Evolutionary conservation across 371 early-diverging fungal species (phyloP), one percentile per base, ranked within the genome.

Genomic region (Capniomyces stellatus): DNA sequence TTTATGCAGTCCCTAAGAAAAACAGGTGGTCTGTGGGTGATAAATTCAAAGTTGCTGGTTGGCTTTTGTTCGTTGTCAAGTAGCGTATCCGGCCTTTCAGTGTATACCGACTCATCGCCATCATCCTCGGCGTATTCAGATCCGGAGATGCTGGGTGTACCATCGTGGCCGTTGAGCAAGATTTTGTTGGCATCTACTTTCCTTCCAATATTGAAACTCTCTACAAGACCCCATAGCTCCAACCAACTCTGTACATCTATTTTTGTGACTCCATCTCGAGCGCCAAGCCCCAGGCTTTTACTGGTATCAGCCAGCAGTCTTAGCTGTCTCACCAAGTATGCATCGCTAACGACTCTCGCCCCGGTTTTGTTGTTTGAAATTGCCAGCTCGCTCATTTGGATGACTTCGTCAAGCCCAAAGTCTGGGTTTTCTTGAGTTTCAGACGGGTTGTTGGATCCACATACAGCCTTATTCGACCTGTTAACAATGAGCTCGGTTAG

Each of bases 321-420:
- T 10, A 51, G 29, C 31, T 51, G 51, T 29, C 23, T 51, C 6
- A 51, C 31, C 3, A 51, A 13, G 29, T 19, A 3, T 15, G 35
- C 15, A 18, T 51, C 51, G 21, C 30, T 40, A 30, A 51, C 35
- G 21, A 12, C 6, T 29, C 21, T 51, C 18, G 31, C 23, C 2
- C 21, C 12, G 18, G 21, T 35, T 3, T 51, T 31, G 13, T 22
- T 19, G 12, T n/a, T 2, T 29, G n/a, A 19, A 28, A 27, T 28
- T 19, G 28, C 30, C 8, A n/a, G 3, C 10, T 51, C 35, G 12
- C 30, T 39, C 31, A 51, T 30, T 29, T 21, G 23, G 12, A 51
- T 51, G 2, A 51, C 51, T 23, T 51, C 23, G 35, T 51, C 51
- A 30, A 51, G 19, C 2, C 51, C 51, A 51, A 51, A 51, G 39